Conservation (phyloP, 2,329 filamentous ascomycete genomes). For the Aspergillus fijiensis region DNA sequence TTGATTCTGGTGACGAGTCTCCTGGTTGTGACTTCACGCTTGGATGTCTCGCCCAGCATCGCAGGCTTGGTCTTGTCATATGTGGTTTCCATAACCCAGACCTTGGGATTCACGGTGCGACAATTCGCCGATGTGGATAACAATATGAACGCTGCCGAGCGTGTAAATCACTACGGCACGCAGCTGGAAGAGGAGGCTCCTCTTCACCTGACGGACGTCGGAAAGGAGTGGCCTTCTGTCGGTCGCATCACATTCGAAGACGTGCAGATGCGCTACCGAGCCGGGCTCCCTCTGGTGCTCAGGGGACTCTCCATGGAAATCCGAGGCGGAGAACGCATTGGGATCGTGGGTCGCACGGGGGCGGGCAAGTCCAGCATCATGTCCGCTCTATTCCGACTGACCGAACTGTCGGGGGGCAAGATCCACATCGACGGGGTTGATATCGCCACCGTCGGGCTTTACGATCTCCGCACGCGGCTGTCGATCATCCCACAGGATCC, state of each 20-base stretch:
- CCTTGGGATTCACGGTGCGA: slow-evolving; percentile 93
- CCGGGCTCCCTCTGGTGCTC: slow-evolving; percentile 69
- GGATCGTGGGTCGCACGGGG: slow-evolving; percentile 48
- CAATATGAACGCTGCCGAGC: slow-evolving; percentile 95
- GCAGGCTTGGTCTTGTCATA: slow-evolving; percentile 88
- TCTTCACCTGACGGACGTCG: slow-evolving; percentile 69
- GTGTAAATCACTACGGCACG: slow-evolving; percentile 84
- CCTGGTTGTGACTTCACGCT: slow-evolving; percentile 86
- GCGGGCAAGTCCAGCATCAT: slow-evolving; percentile 50
- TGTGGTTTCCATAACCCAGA: slow-evolving; percentile 87
- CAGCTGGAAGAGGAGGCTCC: slow-evolving; percentile 87
- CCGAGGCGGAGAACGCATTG: slow-evolving; percentile 48
- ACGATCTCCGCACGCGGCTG: slow-evolving; percentile 44
- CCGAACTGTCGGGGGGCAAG: slow-evolving; percentile 40
- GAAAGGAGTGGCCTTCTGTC: slow-evolving; percentile 76
- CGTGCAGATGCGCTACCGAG: slow-evolving; percentile 76
- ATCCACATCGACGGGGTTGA: slow-evolving; percentile 48
- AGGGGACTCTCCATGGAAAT: slow-evolving; percentile 58
- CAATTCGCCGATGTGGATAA: slow-evolving; percentile 96
- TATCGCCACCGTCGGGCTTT: slow-evolving; percentile 42
- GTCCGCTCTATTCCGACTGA: slow-evolving; percentile 47
- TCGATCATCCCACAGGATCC: slow-evolving; percentile 50
- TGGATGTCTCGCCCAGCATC: slow-evolving; percentile 79
- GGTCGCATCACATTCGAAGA: slow-evolving; percentile 77
- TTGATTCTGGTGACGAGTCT: slow-evolving; percentile 88